A percentile compares a stretch with the other conserved stretches of the same genome.
phyloP scores from a whole-genome alignment of 148 eudicot species.

The Persicaria tinctoria region DNA sequence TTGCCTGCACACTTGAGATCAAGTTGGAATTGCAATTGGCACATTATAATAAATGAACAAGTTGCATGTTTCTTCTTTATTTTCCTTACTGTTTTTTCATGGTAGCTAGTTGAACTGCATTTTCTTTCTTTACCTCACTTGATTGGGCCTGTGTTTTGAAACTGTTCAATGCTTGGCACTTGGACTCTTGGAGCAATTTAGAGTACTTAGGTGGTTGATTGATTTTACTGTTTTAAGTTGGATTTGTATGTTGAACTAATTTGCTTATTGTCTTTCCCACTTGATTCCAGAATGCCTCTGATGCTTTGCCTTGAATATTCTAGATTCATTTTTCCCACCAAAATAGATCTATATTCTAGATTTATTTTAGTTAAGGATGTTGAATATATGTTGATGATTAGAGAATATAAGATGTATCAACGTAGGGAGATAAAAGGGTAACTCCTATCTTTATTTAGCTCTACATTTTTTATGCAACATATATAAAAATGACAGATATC shows the following conservation, averaged over 20 bases:
- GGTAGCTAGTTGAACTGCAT: neutral
- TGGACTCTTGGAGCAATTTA: neutral
- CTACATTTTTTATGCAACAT: neutral
- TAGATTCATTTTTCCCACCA: no score
- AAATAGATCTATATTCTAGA: neutral
- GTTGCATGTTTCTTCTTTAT: neutral
- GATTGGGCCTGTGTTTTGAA: neutral
- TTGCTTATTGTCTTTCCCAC: slow-evolving; percentile 14
- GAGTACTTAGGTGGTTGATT: neutral
- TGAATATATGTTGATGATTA: slow-evolving; percentile 28
- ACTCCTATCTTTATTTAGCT: neutral
- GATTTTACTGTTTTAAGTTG: neutral
- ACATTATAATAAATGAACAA: neutral
- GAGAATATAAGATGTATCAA: slow-evolving; percentile 16
- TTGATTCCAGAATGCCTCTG: slow-evolving; percentile 68
- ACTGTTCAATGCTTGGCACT: neutral
- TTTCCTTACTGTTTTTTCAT: neutral
- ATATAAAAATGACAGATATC: neutral
- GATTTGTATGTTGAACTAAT: neutral
- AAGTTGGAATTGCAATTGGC: neutral
- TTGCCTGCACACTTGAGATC: neutral
- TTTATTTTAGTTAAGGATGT: slow-evolving; percentile 3
- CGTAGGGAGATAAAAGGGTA: neutral
- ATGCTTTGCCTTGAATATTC: slow-evolving; percentile 37
- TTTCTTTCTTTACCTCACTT: neutral